A percentile compares a stretch with the other conserved stretches of the same genome.
phyloP scores from a whole-genome alignment of 495 filamentous ascomycete genomes.

The Xylaria telfairii region DNA sequence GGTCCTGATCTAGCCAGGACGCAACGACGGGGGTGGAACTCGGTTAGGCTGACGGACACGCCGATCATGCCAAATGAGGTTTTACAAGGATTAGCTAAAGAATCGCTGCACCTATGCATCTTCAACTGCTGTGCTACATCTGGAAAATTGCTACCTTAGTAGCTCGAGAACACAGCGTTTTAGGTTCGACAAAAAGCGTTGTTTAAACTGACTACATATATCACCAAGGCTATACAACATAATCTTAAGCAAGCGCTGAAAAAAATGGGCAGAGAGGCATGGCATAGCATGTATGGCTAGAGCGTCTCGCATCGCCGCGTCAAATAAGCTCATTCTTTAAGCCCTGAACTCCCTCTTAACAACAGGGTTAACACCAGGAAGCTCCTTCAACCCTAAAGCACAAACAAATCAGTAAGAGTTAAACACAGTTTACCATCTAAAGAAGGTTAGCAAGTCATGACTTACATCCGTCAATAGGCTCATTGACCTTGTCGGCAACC shows the following conservation, averaged over 20 bases:
- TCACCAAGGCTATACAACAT: neutral
- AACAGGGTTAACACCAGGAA: slow-evolving; percentile 20
- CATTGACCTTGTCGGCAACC: slow-evolving; percentile 39
- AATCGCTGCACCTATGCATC: too few relatives aligned
- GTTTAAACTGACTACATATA: neutral
- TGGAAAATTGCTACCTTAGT: neutral
- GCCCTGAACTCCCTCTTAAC: slow-evolving; percentile 19
- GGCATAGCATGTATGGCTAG: neutral
- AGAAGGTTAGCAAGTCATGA: neutral
- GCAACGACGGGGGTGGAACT: neutral
- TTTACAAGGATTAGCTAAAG: too few relatives aligned
- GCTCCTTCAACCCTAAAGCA: slow-evolving; percentile 18
- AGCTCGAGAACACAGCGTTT: neutral
- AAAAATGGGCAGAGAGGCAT: neutral
- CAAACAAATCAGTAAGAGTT: neutral
- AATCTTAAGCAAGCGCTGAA: neutral
- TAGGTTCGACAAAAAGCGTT: neutral
- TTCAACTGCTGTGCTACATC: too few relatives aligned
- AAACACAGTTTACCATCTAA: neutral
- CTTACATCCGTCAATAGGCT: slow-evolving; percentile 44
- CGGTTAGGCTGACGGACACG: neutral
- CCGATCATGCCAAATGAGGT: neutral
- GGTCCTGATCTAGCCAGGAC: too few relatives aligned
- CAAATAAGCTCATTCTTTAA: neutral
- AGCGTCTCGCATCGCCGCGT: neutral